Conservation (phyloP, 2,329 filamentous ascomycete species). For the Fusarium luffae region DNA sequence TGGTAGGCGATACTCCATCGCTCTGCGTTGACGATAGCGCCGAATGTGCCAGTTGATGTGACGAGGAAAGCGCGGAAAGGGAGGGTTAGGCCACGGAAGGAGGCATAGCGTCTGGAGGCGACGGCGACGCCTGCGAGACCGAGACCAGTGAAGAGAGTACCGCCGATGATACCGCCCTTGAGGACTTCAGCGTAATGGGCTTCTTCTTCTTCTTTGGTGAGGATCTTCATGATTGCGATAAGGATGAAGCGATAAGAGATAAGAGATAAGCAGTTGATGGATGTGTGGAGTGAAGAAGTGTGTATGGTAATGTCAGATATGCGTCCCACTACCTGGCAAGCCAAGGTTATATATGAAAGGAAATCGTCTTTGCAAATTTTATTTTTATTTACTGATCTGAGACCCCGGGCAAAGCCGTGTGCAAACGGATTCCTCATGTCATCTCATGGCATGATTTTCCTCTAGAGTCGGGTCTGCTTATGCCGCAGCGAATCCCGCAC, state of each 20-base stretch:
- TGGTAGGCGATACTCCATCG: constrained; percentile 74
- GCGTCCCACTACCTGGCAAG: constrained; percentile 12
- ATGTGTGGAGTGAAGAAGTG: constrained; percentile 2
- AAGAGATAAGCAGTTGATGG: not conserved
- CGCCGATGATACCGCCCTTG: constrained; percentile 81
- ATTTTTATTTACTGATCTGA: not conserved
- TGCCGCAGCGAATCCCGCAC: constrained; percentile 9
- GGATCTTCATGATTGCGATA: constrained; percentile 81
- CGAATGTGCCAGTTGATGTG: constrained; percentile 83
- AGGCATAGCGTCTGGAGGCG: constrained; percentile 77
- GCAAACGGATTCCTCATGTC: constrained; percentile 18
- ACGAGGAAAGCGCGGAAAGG: constrained; percentile 93
- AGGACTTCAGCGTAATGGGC: constrained; percentile 86
- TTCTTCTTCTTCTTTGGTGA: constrained; percentile 91
- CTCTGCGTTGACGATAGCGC: constrained; percentile 89
- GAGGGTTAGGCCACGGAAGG: constrained; percentile 83
- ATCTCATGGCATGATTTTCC: constrained; percentile 28
- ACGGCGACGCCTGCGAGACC: constrained; percentile 74
- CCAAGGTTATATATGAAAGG: constrained; percentile 22
- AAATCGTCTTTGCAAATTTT: not conserved
- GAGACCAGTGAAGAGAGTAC: constrained; percentile 71
- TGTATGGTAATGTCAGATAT: not conserved
- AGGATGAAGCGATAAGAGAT: constrained; percentile 2
- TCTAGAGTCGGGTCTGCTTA: constrained; percentile 3
- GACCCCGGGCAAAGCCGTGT: constrained; percentile 19